Conservation (phyloP, 1,284 basidiomycete species). For the Tetrapyrgos nigripes region DNA sequence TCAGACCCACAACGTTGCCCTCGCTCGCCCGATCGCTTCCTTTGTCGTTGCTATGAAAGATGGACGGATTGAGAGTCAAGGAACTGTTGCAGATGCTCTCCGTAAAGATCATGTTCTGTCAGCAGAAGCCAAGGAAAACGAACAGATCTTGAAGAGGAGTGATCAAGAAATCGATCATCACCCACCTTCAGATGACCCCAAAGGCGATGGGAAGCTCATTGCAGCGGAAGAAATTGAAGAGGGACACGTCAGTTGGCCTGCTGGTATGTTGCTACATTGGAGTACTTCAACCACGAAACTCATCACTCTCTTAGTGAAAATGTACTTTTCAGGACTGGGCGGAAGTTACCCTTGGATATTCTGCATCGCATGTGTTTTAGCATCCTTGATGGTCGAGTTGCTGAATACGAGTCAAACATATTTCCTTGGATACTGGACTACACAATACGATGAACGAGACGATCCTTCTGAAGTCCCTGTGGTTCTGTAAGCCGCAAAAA, state of each 20-base stretch:
- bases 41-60: slow-evolving; percentile 63
- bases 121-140: slow-evolving; percentile 39
- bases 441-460: slow-evolving; percentile 54
- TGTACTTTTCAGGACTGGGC: slow-evolving; percentile 45
- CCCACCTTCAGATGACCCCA: slow-evolving; percentile 33
- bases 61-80: slow-evolving; percentile 50
- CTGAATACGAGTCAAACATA: slow-evolving; percentile 40
- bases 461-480: slow-evolving; percentile 43
- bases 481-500: slow-evolving; percentile 41
- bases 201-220: slow-evolving; percentile 53
- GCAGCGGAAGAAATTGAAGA: slow-evolving; percentile 66
- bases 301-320: slow-evolving; percentile 25
- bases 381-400: slow-evolving; percentile 1
- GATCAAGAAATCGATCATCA: slow-evolving; percentile 46
- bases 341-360: slow-evolving; percentile 43
- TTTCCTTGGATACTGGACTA: slow-evolving; percentile 53
- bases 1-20: slow-evolving; percentile 71
- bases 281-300: background rate
- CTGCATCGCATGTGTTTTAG: slow-evolving; percentile 37
- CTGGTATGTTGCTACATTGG: slow-evolving; percentile 29
- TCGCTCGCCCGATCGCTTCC: slow-evolving; percentile 61
- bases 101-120: slow-evolving; percentile 40
- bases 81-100: slow-evolving; percentile 45
- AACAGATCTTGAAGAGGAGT: slow-evolving; percentile 39
- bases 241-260: slow-evolving; percentile 60